A percentile compares a stretch with the other conserved stretches of the same genome.
These are phyloP conservation scores for Fusarium drepaniforme DNA, from an alignment of 2,329 filamentous ascomycete species.

Conservation along the genomic window DNA sequence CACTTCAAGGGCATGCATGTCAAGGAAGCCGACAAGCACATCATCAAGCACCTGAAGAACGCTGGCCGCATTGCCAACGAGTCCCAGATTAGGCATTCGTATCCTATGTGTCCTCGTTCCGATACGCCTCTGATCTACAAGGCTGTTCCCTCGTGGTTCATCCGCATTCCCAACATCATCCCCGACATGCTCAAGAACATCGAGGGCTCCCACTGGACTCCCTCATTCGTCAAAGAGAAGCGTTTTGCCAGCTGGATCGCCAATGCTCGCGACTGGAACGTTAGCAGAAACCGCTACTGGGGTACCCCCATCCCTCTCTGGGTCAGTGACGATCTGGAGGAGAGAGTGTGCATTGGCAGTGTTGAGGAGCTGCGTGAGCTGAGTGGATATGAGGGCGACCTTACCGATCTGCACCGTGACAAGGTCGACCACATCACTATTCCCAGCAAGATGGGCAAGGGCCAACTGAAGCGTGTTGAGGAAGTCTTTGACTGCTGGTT, in stretches of 20 bases:
- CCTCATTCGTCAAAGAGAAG: conserved; percentile 89
- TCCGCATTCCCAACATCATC: conserved; percentile 86
- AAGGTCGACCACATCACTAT: conserved; percentile 96
- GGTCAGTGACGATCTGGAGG: conserved; percentile 90
- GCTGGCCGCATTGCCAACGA: conserved; percentile 84
- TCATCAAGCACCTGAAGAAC: conserved; percentile 88
- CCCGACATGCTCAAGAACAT: conserved; percentile 93
- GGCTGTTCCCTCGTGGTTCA: conserved; percentile 94
- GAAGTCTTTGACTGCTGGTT: conserved; percentile 99
- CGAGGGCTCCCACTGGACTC: conserved; percentile 91
- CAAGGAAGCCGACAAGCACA: conserved; percentile 91
- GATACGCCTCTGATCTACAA: conserved; percentile 94
- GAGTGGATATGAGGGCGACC: conserved; percentile 86
- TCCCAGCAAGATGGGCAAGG: conserved; percentile 89
- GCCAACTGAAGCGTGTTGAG: conserved; percentile 81
- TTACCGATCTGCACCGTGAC: conserved; percentile 90
- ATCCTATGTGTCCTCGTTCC: conserved; percentile 94
- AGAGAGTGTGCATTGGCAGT: conserved; percentile 88
- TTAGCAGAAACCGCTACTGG: conserved; percentile 95
- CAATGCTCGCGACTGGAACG: conserved; percentile 95
- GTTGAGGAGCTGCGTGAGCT: conserved; percentile 85
- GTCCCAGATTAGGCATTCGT: conserved; percentile 89
- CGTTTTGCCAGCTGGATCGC: conserved; percentile 93
- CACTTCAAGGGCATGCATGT: conserved; percentile 92
- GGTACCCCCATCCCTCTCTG: conserved; percentile 93